Evolutionary conservation across 495 filamentous ascomycete species (phyloP).

Genomic region (Neurospora sp.): DNA sequence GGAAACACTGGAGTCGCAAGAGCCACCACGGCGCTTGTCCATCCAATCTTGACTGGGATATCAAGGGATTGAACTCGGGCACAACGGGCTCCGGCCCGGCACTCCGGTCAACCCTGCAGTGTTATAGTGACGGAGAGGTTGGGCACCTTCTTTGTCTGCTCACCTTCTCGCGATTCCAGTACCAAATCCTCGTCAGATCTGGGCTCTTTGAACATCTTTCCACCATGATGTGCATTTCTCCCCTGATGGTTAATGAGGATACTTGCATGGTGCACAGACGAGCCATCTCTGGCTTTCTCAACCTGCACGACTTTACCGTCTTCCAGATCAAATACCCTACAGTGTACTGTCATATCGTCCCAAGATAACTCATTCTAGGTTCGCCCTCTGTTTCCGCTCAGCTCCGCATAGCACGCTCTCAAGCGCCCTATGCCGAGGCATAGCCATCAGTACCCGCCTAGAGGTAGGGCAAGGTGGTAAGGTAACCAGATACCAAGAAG

Average conservation of each 20-base stretch:
- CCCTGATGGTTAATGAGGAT: neutral
- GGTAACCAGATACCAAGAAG: neutral
- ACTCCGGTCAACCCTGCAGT: neutral
- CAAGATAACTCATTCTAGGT: neutral
- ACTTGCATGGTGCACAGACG: neutral
- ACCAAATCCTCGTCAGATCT: neutral
- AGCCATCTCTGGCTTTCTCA: neutral
- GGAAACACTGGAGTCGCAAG: neutral
- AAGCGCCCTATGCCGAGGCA: neutral
- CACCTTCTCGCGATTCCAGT: neutral
- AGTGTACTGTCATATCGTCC: neutral
- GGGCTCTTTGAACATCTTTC: neutral
- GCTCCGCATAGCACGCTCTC: neutral
- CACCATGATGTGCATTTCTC: neutral
- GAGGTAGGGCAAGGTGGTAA: neutral
- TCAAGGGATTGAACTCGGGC: neutral
- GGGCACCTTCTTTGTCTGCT: neutral
- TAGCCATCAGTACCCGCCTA: neutral
- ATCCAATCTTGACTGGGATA: neutral
- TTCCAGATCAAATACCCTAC: neutral
- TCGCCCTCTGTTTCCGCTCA: neutral
- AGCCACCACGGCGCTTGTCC: neutral
- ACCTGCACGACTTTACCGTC: neutral
- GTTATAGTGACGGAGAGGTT: neutral
- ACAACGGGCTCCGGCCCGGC: neutral